A percentile compares a stretch with the other conserved stretches of the same genome.
These are phyloP conservation scores for Volvariella surrecta DNA, from an alignment of 1,284 basidiomycete species.

Conservation along the genomic window DNA sequence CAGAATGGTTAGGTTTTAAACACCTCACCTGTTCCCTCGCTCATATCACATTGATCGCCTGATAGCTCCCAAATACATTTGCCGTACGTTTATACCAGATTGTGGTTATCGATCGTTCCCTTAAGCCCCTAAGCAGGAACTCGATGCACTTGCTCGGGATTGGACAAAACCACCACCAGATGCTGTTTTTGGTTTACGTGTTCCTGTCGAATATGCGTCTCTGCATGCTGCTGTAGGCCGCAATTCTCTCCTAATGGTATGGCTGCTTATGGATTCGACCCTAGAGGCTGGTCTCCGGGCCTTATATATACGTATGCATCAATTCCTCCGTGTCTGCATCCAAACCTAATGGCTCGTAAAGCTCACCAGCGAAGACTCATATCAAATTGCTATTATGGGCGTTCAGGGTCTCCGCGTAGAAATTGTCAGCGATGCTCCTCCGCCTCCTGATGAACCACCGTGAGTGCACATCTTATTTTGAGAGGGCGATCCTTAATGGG, in stretches of 20 bases:
- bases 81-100: conserved; percentile 30
- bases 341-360: conserved; percentile 19
- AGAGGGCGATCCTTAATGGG: conserved; percentile 8
- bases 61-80: conserved; percentile 55
- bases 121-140: conserved; percentile 41
- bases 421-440: conserved; percentile 72
- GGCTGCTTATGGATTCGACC: conserved; percentile 3
- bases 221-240: conserved; percentile 64
- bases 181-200: conserved; percentile 59
- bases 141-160: conserved; percentile 67
- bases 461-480: conserved; percentile 30
- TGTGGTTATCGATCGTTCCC: neutral
- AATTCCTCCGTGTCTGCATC: neutral
- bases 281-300: conserved; percentile 66
- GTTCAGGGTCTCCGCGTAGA: conserved; percentile 74
- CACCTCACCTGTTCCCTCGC: conserved; percentile 1
- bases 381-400: conserved; percentile 71
- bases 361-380: conserved; percentile 76
- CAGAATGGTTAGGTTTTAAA: conserved; percentile 42
- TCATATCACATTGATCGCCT: conserved; percentile 8
- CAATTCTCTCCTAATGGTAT: conserved; percentile 1
- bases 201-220: conserved; percentile 77
- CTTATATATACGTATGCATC: conserved; percentile 64
- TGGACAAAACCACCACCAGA: conserved; percentile 79
- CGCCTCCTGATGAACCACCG: conserved; percentile 73